phyloP scores from a whole-genome alignment of 2,329 filamentous ascomycete genomes.

The Aspergillus bombycis region DNA sequence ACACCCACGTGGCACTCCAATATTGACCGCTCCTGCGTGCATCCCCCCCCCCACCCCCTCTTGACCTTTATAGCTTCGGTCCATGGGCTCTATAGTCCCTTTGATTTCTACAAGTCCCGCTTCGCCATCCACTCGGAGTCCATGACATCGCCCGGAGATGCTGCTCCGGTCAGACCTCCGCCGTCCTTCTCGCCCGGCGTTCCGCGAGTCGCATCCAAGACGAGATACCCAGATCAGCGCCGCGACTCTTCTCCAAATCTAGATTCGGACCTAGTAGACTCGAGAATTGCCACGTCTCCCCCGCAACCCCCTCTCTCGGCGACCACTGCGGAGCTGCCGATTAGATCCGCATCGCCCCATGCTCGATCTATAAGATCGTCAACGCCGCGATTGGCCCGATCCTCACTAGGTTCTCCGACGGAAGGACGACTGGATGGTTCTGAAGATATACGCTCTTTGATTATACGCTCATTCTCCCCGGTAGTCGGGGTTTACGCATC shows the following conservation, averaged over 20 bases:
- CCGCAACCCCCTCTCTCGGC: constrained; percentile 54
- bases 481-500: constrained; percentile 88
- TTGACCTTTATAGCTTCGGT: constrained; percentile 16
- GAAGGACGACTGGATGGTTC: constrained; percentile 57
- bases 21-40: background rate
- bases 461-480: constrained; percentile 84
- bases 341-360: constrained; percentile 69
- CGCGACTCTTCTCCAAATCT: constrained; percentile 54
- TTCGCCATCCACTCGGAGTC: constrained; percentile 45
- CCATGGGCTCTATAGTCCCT: constrained; percentile 35
- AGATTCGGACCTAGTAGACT: constrained; percentile 52
- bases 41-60: background rate
- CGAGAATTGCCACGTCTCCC: constrained; percentile 60
- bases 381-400: constrained; percentile 51
- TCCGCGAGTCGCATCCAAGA: constrained; percentile 63
- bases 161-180: constrained; percentile 67
- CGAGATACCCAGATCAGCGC: constrained; percentile 54
- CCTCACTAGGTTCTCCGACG: constrained; percentile 50
- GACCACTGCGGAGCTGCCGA: constrained; percentile 68
- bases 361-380: constrained; percentile 63
- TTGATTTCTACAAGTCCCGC: constrained; percentile 19
- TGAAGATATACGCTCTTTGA: constrained; percentile 64
- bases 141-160: constrained; percentile 72
- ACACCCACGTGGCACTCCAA: constrained; percentile 2
- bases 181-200: constrained; percentile 70